A percentile compares a stretch with the other conserved stretches of the same genome.
Evolutionary conservation across 257 asterid species (phyloP).

Genomic region (Capsicum chinense): DNA sequence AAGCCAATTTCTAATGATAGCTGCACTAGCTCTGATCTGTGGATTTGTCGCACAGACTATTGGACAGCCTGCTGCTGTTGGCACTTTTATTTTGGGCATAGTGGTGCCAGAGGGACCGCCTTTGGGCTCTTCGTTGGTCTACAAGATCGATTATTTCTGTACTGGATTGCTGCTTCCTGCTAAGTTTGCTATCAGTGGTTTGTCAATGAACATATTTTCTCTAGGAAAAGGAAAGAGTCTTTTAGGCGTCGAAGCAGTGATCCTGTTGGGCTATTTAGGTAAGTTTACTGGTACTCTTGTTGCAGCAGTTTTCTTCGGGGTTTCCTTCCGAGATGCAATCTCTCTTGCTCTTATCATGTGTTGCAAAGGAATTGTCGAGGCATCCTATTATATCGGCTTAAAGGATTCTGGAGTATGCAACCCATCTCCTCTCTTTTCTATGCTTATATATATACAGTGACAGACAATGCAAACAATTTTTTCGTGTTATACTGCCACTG

Average conservation of each 20-base stretch:
- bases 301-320: conserved; percentile 41
- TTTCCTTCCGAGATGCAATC: conserved; percentile 50
- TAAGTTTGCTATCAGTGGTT: conserved; percentile 58
- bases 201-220: conserved; percentile 39
- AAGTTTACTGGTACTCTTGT: conserved; percentile 54
- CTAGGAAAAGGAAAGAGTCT: conserved; percentile 24
- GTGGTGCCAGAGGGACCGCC: conserved; percentile 60
- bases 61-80: conserved; percentile 59
- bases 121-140: conserved; percentile 46
- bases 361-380: conserved; percentile 64
- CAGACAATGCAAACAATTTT: neutral
- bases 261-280: conserved; percentile 42
- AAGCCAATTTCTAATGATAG: conserved; percentile 47
- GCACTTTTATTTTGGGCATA: conserved; percentile 53
- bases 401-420: conserved; percentile 50
- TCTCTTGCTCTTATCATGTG: conserved; percentile 64
- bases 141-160: conserved; percentile 42
- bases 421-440: neutral
- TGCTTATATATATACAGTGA: neutral
- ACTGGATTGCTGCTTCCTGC: conserved; percentile 59
- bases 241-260: conserved; percentile 28
- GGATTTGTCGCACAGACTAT: conserved; percentile 46
- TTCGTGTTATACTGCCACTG: neutral
- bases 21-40: conserved; percentile 39
- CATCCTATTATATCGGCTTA: conserved; percentile 45